These are phyloP conservation scores for Helotiales sp. DNA, from an alignment of 2,329 filamentous ascomycete species.

Conservation along the genomic window DNA sequence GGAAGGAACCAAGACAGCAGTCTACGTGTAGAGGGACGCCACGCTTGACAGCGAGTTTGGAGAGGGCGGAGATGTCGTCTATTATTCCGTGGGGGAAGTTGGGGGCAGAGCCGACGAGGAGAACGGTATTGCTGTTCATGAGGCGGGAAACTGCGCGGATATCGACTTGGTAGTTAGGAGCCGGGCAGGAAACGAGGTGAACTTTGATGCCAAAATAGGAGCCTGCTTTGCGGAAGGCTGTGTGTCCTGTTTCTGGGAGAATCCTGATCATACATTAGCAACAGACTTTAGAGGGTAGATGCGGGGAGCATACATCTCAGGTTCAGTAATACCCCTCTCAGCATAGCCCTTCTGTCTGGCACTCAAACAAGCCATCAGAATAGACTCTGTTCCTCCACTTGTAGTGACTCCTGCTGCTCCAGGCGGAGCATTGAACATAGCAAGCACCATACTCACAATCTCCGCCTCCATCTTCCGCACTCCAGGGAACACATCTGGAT, in stretches of 20 bases:
- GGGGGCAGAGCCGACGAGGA: slow-evolving; percentile 91
- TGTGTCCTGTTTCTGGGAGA: slow-evolving; percentile 90
- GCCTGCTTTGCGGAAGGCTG: slow-evolving; percentile 92
- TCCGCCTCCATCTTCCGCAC: slow-evolving; percentile 99
- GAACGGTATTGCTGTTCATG: slow-evolving; percentile 89
- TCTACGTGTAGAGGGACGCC: slow-evolving; percentile 91
- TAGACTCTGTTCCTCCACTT: slow-evolving; percentile 92
- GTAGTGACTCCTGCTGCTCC: slow-evolving; percentile 86
- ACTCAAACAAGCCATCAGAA: slow-evolving; percentile 90
- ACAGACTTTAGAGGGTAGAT: neutral
- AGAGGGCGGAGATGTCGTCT: slow-evolving; percentile 86
- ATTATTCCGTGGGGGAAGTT: slow-evolving; percentile 99
- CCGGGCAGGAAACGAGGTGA: slow-evolving; percentile 84
- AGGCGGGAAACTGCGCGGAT: slow-evolving; percentile 75
- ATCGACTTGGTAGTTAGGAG: slow-evolving; percentile 82
- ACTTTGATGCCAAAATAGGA: slow-evolving; percentile 97
- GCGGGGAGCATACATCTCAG: slow-evolving; percentile 73
- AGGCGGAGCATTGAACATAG: slow-evolving; percentile 86
- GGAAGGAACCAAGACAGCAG: slow-evolving; percentile 94
- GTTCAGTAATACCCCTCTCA: slow-evolving; percentile 86
- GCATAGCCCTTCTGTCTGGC: slow-evolving; percentile 85
- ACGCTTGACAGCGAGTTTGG: slow-evolving; percentile 75
- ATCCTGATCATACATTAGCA: slow-evolving; percentile 59
- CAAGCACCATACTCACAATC: slow-evolving; percentile 90
- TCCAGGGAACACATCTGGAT: slow-evolving; percentile 96